A percentile compares a stretch with the other conserved stretches of the same genome.
Conservation (phyloP, 2,329 filamentous ascomycete genomes). For the Penicillium fuscoglaucum region DNA sequence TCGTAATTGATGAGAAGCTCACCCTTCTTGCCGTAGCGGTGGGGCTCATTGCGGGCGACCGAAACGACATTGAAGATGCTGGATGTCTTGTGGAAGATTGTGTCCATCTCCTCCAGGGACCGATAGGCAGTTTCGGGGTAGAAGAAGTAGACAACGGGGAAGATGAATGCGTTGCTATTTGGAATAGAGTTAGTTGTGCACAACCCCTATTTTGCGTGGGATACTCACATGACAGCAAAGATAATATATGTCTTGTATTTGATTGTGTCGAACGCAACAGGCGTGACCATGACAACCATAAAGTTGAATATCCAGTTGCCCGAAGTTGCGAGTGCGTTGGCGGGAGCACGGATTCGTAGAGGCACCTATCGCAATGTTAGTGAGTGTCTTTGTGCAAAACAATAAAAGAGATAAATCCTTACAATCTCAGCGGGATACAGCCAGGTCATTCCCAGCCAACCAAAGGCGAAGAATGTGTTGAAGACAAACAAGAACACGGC, state of each 20-base stretch:
- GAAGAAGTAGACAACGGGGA: conserved; percentile 59
- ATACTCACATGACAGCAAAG: conserved; percentile 50
- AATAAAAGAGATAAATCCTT: conserved; percentile 23
- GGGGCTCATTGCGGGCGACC: conserved; percentile 52
- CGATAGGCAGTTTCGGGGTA: conserved; percentile 60
- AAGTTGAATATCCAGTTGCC: conserved; percentile 54
- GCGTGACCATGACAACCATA: conserved; percentile 65
- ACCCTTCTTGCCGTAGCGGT: conserved; percentile 58
- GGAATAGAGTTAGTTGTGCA: conserved; percentile 1
- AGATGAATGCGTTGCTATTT: conserved; percentile 51
- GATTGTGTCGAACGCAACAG: conserved; percentile 57
- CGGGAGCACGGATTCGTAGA: conserved; percentile 35
- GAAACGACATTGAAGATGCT: conserved; percentile 52
- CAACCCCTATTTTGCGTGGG: neutral
- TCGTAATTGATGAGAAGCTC: conserved; percentile 56
- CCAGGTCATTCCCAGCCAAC: conserved; percentile 64
- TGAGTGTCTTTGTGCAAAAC: neutral
- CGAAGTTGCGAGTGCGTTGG: conserved; percentile 25
- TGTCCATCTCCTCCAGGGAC: conserved; percentile 66
- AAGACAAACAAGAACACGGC: conserved; percentile 62
- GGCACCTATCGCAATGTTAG: conserved; percentile 26
- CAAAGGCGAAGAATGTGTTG: conserved; percentile 61
- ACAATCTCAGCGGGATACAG: conserved; percentile 63
- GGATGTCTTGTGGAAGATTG: conserved; percentile 58
- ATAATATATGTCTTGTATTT: conserved; percentile 56